Evolutionary conservation across 345 rosid species (phyloP).

Genomic region (Murraya paniculata): DNA sequence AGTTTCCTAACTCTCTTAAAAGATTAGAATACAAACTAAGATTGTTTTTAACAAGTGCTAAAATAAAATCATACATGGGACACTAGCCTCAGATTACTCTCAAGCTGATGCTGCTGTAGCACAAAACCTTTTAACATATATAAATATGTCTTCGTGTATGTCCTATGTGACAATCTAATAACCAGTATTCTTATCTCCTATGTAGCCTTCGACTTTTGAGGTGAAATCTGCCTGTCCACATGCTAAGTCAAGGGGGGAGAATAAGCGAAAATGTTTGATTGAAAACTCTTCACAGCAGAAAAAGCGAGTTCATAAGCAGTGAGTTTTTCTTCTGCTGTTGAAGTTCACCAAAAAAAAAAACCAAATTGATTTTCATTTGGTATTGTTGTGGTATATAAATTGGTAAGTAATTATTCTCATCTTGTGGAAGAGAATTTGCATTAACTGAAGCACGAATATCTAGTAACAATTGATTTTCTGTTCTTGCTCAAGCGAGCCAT

Average conservation of each 20-base stretch:
- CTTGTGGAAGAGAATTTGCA: neutral
- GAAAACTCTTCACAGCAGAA: neutral
- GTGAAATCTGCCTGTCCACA: neutral
- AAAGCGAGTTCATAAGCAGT: neutral
- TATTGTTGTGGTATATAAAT: neutral
- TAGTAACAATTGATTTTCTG: too few species aligned
- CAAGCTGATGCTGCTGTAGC: neutral
- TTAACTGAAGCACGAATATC: neutral
- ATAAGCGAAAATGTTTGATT: neutral
- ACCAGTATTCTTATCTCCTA: neutral
- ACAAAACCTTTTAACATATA: neutral
- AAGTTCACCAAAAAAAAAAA: neutral
- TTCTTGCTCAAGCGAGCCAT: too few species aligned
- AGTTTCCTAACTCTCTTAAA: neutral
- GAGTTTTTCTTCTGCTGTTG: neutral
- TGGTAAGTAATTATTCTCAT: neutral
- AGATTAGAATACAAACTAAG: neutral
- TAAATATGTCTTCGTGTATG: neutral
- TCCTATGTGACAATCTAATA: neutral
- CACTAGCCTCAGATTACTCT: neutral
- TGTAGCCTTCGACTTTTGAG: neutral
- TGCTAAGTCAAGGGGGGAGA: neutral
- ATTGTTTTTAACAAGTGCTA: neutral
- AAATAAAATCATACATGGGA: neutral
- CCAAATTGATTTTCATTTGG: neutral